A percentile compares a stretch with the other conserved stretches of the same genome.
phyloP scores from a whole-genome alignment of 306 rosid genomes.

The Gastrolobium bilobum region DNA sequence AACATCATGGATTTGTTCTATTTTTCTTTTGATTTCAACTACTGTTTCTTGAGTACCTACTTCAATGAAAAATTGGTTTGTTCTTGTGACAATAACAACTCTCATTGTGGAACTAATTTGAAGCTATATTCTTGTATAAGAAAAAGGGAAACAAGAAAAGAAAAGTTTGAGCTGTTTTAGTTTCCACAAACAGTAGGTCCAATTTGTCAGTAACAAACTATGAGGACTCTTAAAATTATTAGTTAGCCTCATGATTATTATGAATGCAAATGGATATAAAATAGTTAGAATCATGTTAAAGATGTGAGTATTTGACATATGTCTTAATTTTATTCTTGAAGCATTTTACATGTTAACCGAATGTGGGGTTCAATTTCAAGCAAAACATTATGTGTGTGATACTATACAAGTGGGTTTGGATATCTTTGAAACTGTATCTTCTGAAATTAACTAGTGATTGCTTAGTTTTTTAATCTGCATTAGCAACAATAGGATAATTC shows the following conservation, averaged over 20 bases:
- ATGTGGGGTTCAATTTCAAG: slow-evolving; percentile 45
- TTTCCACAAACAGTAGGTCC: slow-evolving; percentile 16
- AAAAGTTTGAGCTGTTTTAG: slow-evolving; percentile 41
- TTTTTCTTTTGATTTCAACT: slow-evolving; percentile 71
- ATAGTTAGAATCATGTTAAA: slow-evolving; percentile 51
- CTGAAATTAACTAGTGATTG: neutral
- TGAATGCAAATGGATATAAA: slow-evolving; percentile 41
- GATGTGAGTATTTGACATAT: slow-evolving; percentile 42
- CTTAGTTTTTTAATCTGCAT: neutral
- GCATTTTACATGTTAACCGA: neutral
- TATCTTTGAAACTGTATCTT: slow-evolving; percentile 34
- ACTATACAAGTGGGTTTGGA: slow-evolving; percentile 14
- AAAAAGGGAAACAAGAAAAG: slow-evolving; percentile 24
- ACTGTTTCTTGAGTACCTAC: slow-evolving; percentile 70
- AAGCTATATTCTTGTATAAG: slow-evolving; percentile 21
- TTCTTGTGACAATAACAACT: slow-evolving; percentile 56
- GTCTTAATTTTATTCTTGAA: neutral
- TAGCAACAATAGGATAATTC: neutral
- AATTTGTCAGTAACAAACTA: slow-evolving; percentile 39
- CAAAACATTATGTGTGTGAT: slow-evolving; percentile 29
- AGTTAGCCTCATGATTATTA: slow-evolving; percentile 51
- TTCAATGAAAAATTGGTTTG: slow-evolving; percentile 64
- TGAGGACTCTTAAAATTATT: slow-evolving; percentile 21
- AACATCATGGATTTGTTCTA: slow-evolving; percentile 71
- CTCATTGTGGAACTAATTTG: slow-evolving; percentile 53